Percentiles rank a stretch among this genome's conserved stretches.
These are phyloP conservation scores for Cyberlindnera veronae DNA, from an alignment of 805 yeast species.

Conservation along the genomic window DNA sequence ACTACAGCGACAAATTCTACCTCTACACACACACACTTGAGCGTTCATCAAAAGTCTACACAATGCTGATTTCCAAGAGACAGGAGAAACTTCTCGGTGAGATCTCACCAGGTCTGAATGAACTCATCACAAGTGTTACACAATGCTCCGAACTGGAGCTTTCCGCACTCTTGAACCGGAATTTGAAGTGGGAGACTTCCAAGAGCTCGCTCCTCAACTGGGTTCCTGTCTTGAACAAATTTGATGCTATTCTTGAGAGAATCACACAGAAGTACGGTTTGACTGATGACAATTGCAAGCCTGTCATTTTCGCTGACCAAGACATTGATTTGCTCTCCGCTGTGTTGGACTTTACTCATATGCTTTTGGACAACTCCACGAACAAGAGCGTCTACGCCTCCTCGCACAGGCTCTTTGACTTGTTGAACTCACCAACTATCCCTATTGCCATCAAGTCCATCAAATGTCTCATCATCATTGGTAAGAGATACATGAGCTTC, in stretches of 20 bases:
- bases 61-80: constrained; percentile 28
- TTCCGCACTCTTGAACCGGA: constrained; percentile 34
- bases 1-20: too few species aligned
- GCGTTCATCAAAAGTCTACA: too few species aligned
- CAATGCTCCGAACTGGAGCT: constrained; percentile 38
- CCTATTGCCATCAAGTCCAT: constrained; percentile 58
- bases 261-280: constrained; percentile 52
- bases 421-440: constrained; percentile 58
- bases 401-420: constrained; percentile 51
- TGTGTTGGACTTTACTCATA: constrained; percentile 57
- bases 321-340: constrained; percentile 50
- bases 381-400: constrained; percentile 69
- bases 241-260: constrained; percentile 62
- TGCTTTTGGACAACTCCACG: constrained; percentile 64
- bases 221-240: constrained; percentile 70
- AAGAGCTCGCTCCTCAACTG: constrained; percentile 71
- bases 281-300: constrained; percentile 42
- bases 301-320: constrained; percentile 39
- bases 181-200: constrained; percentile 56
- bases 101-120: constrained; percentile 31
- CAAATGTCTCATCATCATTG: constrained; percentile 55
- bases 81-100: constrained; percentile 24
- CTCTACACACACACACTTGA: neutral
- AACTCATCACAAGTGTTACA: constrained; percentile 37
- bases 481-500: constrained; percentile 55